Percentiles rank a stretch among this genome's conserved stretches.
These are phyloP conservation scores for Auriscalpium orientale DNA, from an alignment of 768 basidiomycete genomes.

Conservation along the genomic window DNA sequence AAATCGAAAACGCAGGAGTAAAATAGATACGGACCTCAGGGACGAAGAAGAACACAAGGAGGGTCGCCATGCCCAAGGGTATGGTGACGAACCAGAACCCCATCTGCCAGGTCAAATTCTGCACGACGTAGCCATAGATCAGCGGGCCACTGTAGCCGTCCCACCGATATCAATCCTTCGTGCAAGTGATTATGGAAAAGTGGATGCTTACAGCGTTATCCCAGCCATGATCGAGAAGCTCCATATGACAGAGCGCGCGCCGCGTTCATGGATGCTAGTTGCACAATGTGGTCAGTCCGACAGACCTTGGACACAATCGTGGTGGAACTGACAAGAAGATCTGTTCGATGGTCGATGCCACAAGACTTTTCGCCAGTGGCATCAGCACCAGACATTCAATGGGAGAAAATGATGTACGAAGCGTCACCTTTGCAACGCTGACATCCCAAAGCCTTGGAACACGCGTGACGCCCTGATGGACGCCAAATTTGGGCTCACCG, in stretches of 20 bases:
- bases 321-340: constrained; percentile 27
- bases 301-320: no score
- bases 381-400: no score
- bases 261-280: constrained; percentile 34
- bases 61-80: constrained; percentile 28
- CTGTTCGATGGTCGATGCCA: constrained; percentile 37
- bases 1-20: not conserved
- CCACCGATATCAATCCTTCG: not conserved
- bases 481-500: constrained; percentile 31
- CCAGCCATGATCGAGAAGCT: constrained; percentile 37
- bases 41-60: constrained; percentile 36
- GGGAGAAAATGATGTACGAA: no score
- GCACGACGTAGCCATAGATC: constrained; percentile 40
- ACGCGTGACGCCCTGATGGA: constrained; percentile 36
- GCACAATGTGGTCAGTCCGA: not conserved
- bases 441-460: constrained; percentile 42
- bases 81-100: constrained; percentile 43
- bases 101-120: constrained; percentile 35
- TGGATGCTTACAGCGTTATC: constrained; percentile 29
- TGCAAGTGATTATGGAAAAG: not conserved
- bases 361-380: constrained; percentile 21
- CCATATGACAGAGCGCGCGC: constrained; percentile 37
- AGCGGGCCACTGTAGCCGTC: constrained; percentile 28
- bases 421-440: constrained; percentile 31
- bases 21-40: constrained; percentile 29